Percentiles rank a stretch among this genome's conserved stretches.
phyloP scores from a whole-genome alignment of 495 filamentous ascomycete genomes.

The Neurospora terricola region DNA sequence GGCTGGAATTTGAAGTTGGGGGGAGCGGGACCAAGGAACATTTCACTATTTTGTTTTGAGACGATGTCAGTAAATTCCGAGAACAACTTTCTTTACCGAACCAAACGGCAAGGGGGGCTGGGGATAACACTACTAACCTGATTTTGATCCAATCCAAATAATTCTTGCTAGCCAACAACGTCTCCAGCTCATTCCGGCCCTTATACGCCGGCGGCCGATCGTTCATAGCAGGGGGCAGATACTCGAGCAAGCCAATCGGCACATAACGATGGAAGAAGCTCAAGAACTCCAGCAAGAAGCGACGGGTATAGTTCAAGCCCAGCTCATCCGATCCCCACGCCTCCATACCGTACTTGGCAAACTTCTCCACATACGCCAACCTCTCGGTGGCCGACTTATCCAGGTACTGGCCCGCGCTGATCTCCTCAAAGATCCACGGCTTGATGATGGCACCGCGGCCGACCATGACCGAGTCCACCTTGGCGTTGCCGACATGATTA shows the following conservation, averaged over 20 bases:
- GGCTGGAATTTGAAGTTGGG: slow-evolving; percentile 88
- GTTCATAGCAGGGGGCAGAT: slow-evolving; percentile 75
- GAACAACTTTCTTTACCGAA: neutral
- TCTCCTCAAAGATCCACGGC: slow-evolving; percentile 97
- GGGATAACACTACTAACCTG: slow-evolving; percentile 48
- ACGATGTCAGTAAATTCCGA: slow-evolving; percentile 6
- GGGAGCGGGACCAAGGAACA: slow-evolving; percentile 91
- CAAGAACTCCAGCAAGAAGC: slow-evolving; percentile 91
- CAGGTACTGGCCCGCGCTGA: slow-evolving; percentile 79
- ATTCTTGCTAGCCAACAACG: slow-evolving; percentile 74
- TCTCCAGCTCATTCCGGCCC: slow-evolving; percentile 85
- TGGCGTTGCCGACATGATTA: slow-evolving; percentile 60
- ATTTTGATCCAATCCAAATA: slow-evolving; percentile 99
- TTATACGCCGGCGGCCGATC: slow-evolving; percentile 77
- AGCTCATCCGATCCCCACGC: slow-evolving; percentile 92
- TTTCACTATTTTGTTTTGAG: slow-evolving; percentile 53
- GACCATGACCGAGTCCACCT: slow-evolving; percentile 85
- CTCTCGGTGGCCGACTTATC: slow-evolving; percentile 89
- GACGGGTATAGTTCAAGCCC: slow-evolving; percentile 75
- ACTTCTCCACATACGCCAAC: slow-evolving; percentile 75
- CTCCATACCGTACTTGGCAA: slow-evolving; percentile 80
- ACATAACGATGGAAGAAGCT: slow-evolving; percentile 88
- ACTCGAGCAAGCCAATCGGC: slow-evolving; percentile 77
- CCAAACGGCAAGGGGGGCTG: neutral
- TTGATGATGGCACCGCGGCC: slow-evolving; percentile 88